phyloP scores from a whole-genome alignment of 352 stramenopile genomes.

The Ochromonadaceae sp. region DNA sequence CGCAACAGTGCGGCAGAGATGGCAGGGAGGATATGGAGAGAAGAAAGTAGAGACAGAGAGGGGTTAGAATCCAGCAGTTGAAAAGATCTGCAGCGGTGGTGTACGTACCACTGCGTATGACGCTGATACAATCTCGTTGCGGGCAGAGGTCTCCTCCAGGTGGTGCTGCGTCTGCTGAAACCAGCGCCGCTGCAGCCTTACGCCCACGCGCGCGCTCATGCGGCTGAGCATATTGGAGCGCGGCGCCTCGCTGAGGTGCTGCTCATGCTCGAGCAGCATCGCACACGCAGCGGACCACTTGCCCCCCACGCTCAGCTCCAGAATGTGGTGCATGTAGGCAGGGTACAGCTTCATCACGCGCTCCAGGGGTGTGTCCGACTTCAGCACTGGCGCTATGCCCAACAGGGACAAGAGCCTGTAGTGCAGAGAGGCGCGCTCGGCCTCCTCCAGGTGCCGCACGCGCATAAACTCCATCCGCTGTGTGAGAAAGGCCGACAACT shows the following conservation, averaged over 20 bases:
- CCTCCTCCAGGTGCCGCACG: neutral
- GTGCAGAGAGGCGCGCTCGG: neutral
- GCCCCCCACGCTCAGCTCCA: neutral
- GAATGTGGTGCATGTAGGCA: constrained; percentile 9
- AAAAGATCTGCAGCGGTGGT: too few species aligned
- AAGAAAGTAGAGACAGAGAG: too few species aligned
- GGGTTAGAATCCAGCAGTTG: too few species aligned
- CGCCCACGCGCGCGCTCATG: too few species aligned
- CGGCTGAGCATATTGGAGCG: too few species aligned
- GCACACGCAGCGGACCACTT: neutral
- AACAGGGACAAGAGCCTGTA: neutral
- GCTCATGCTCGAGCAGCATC: constrained; percentile 4
- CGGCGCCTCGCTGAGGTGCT: neutral
- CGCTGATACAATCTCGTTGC: too few species aligned
- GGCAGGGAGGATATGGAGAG: too few species aligned
- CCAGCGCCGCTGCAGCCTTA: too few species aligned
- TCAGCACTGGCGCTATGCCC: neutral
- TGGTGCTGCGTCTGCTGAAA: too few species aligned
- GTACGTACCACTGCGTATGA: too few species aligned
- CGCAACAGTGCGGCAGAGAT: too few species aligned
- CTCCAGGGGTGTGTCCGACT: constrained; percentile 11
- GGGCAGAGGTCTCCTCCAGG: too few species aligned
- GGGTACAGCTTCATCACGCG: constrained; percentile 2
- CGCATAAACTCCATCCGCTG: neutral
- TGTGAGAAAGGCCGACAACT: neutral